A percentile compares a stretch with the other conserved stretches of the same genome.
These are phyloP conservation scores for Phytopythium helicoides DNA, from an alignment of 352 stramenopile species.

Conservation along the genomic window DNA sequence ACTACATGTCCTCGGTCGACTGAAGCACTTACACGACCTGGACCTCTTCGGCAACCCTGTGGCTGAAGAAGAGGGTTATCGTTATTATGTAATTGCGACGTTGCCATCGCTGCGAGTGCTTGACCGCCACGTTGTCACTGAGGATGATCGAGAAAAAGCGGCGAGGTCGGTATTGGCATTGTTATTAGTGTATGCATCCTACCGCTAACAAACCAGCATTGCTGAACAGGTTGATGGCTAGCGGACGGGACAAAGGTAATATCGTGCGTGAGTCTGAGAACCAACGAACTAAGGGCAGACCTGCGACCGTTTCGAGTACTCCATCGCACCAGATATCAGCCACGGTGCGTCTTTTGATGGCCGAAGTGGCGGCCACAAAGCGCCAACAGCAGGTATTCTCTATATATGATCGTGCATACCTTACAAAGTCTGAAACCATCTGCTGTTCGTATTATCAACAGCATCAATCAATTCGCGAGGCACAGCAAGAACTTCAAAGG, in stretches of 20 bases:
- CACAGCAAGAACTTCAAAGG: constrained; percentile 39
- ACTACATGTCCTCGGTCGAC: constrained; percentile 42
- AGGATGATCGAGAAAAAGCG: constrained; percentile 57
- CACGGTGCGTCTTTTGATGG: constrained; percentile 71
- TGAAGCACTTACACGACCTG: constrained; percentile 70
- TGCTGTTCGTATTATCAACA: constrained; percentile 3
- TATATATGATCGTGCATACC: too few species aligned
- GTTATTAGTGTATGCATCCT: background rate
- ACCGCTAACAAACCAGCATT: too few species aligned
- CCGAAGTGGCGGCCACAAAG: constrained; percentile 51
- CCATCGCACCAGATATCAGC: constrained; percentile 54
- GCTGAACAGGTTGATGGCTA: background rate
- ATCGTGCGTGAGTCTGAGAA: background rate
- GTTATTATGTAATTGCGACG: constrained; percentile 71
- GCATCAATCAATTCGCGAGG: constrained; percentile 22
- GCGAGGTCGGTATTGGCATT: constrained; percentile 10
- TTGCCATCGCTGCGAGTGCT: constrained; percentile 76
- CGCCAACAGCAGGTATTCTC: constrained; percentile 37
- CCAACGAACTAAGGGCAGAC: constrained; percentile 17
- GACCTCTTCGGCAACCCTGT: constrained; percentile 85
- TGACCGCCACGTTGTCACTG: constrained; percentile 76
- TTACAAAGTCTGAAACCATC: too few species aligned
- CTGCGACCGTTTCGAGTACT: constrained; percentile 16
- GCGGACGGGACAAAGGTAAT: background rate
- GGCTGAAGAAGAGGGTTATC: constrained; percentile 82